A percentile compares a stretch with the other conserved stretches of the same genome.
Conservation (phyloP, 2,329 filamentous ascomycete genomes). For the Metarhizium rileyi region DNA sequence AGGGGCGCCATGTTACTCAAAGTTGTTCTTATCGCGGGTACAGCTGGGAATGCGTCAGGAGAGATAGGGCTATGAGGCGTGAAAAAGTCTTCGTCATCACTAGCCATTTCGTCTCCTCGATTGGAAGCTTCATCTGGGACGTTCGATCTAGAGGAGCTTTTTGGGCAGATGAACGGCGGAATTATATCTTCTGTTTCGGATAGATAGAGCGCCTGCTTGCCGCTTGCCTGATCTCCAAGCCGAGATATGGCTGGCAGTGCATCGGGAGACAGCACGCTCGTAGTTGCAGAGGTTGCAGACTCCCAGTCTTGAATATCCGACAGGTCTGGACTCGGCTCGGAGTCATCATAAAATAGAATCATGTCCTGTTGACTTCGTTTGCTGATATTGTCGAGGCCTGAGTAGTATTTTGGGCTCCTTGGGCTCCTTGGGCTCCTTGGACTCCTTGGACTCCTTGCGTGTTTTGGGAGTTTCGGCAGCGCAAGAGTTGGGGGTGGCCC, state of each 20-base stretch:
- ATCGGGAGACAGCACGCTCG: background rate
- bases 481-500: slow-evolving; percentile 5
- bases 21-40: slow-evolving; percentile 13
- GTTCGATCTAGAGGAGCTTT: slow-evolving; percentile 3
- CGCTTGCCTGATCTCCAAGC: background rate
- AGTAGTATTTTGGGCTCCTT: background rate
- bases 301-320: slow-evolving; percentile 30
- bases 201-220: background rate
- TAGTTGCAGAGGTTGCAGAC: slow-evolving; percentile 5
- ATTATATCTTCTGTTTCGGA: slow-evolving; percentile 13
- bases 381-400: slow-evolving; percentile 3
- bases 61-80: slow-evolving; percentile 33
- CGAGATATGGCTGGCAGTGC: background rate
- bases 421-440: background rate
- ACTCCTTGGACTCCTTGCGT: background rate
- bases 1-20: slow-evolving; percentile 29
- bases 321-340: slow-evolving; percentile 26
- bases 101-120: slow-evolving; percentile 6
- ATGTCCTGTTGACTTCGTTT: slow-evolving; percentile 16
- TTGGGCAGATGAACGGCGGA: slow-evolving; percentile 1
- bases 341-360: slow-evolving; percentile 20
- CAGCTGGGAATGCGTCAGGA: slow-evolving; percentile 20
- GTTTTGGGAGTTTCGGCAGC: slow-evolving; percentile 4
- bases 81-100: slow-evolving; percentile 20
- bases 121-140: background rate